Evolutionary conservation across 2,329 filamentous ascomycete genomes (phyloP), one percentile per base, ranked within the genome.

Genomic region (Penicillium sp.): DNA sequence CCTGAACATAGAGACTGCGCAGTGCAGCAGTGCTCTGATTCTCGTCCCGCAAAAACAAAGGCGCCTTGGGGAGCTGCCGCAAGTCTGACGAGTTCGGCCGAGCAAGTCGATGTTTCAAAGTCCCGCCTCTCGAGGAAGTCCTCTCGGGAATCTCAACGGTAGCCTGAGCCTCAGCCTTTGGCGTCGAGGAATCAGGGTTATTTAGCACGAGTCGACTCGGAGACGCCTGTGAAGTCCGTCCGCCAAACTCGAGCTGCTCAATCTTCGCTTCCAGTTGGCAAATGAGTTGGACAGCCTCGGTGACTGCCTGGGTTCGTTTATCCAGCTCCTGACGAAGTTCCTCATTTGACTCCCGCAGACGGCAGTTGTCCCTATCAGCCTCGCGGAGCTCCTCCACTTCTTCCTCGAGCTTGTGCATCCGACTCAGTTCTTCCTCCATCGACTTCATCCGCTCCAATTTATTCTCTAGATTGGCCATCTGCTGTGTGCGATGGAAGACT

Each of bases 221-320:
- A 3, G 66, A 64, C 13, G 63, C 52, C 18, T 53, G 57, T 12
- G 65, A 62, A 1, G 42, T 46, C 20, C 54, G 50, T 20, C 45
- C 52, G 28, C 52, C 54, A 7, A 48, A 49, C 43, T 65, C 64
- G 15, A 73, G 50, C 37, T 64, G 57, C 7, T 72, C 70, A 8
- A 72, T 55, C 51, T 66, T 72, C 4, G 61, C 57, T 62, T 75
- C 72, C 3, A 75, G 57, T 41, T 71, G 67, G 54, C 71, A 74
- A 18, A 75, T 75, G 18, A 74, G 54, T 9, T 69, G 65, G 3
- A 74, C 72, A 0, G 72, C 72, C 49, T 75, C 72, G 13, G 66
- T 65, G 7, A 75, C 63, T 1, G 72, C 72, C 41, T 69, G 63
- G 44, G 73, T 68, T 44, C 71, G 66, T 43, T 66, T 70, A 29